Percentiles rank a stretch among this genome's conserved stretches.
phyloP scores from a whole-genome alignment of 768 basidiomycete species.

The Termitomyces heimii region DNA sequence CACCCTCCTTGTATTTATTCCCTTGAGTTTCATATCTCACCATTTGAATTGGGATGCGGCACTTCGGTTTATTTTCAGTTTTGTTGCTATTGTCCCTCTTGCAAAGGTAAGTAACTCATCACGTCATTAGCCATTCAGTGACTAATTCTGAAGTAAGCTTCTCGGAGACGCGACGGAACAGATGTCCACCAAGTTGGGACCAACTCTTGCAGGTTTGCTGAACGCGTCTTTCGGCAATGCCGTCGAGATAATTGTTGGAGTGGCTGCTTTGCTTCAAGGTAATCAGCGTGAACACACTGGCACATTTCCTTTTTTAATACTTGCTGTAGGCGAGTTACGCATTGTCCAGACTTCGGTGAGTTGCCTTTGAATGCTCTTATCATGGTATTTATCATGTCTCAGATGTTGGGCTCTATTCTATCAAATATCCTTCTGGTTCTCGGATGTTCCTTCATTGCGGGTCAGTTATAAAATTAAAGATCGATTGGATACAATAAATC shows the following conservation, averaged over 20 bases:
- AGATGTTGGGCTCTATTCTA: slow-evolving; percentile 89
- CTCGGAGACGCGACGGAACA: slow-evolving; percentile 82
- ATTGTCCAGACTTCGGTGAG: slow-evolving; percentile 89
- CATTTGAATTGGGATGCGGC: slow-evolving; percentile 70
- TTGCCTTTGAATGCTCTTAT: background rate
- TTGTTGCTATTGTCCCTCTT: slow-evolving; percentile 81
- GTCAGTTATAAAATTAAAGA: slow-evolving; percentile 25
- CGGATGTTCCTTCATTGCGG: slow-evolving; percentile 86
- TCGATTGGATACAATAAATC: background rate
- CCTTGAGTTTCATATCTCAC: slow-evolving; percentile 63
- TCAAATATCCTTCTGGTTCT: slow-evolving; percentile 89
- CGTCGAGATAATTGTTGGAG: slow-evolving; percentile 85
- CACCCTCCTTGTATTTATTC: slow-evolving; percentile 73
- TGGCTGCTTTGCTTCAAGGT: slow-evolving; percentile 81
- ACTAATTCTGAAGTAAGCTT: slow-evolving; percentile 33
- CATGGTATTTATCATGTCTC: background rate
- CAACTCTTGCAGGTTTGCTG: slow-evolving; percentile 80
- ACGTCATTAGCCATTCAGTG: background rate
- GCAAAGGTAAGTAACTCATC: slow-evolving; percentile 53
- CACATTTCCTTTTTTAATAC: background rate
- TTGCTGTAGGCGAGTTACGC: slow-evolving; percentile 58
- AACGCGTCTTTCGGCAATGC: slow-evolving; percentile 85
- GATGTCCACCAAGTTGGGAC: slow-evolving; percentile 70
- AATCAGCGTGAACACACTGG: slow-evolving; percentile 5
- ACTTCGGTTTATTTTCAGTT: slow-evolving; percentile 68